Base-by-base conservation (phyloP, 2,329 filamentous ascomycete genomes). In the Monosporascus sp. region DNA sequence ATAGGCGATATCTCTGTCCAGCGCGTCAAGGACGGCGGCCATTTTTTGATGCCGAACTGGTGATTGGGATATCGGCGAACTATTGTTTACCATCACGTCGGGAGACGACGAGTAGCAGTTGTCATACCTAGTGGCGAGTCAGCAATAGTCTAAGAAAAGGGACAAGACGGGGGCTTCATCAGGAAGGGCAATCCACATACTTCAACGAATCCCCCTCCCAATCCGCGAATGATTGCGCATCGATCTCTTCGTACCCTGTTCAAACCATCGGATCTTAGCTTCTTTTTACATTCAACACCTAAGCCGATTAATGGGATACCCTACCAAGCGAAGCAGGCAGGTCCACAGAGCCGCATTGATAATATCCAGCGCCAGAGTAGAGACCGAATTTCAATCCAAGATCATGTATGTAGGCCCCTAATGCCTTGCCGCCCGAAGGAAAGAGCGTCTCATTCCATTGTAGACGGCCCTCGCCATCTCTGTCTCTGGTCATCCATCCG, bases 191-290 rank as follows among this genome's bases (percentile, higher is more conserved):
- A 35, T 14, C n/a, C 45, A 52, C 68, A 66, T 66, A 83, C 74
- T 83, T 83, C 11, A 83, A 65, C 1, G 75, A 71, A 56, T 79
- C 76, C 7, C 74, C 77, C 58, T 57, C 71, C 74, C 74, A 77
- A 4, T 68, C 68, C 0, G 69, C 72, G 50, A 76, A 76, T 0
- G 72, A 67, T 18, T 69, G 61, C 1, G 71, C 71, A 35, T 76
- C 72, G 17, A 70, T 69, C n/a, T 70, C 63, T 54, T 77, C 74
- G 15, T 71, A 70, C 2, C 72, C 73, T 76, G 11, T 0, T 35
- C 31, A 35, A 35, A 35, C 31, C 9, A 7, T 11, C 15, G 9
- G 6, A 25, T 0, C 2, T 39, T 3, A 53, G 48, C 18, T 4
- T 7, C 7, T 35, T 35, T 8, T 11, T 6, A 2, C 14, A 11